Percentiles rank a stretch among this genome's conserved stretches.
phyloP scores from a whole-genome alignment of 495 filamentous ascomycete genomes.

The Darksidea phi region DNA sequence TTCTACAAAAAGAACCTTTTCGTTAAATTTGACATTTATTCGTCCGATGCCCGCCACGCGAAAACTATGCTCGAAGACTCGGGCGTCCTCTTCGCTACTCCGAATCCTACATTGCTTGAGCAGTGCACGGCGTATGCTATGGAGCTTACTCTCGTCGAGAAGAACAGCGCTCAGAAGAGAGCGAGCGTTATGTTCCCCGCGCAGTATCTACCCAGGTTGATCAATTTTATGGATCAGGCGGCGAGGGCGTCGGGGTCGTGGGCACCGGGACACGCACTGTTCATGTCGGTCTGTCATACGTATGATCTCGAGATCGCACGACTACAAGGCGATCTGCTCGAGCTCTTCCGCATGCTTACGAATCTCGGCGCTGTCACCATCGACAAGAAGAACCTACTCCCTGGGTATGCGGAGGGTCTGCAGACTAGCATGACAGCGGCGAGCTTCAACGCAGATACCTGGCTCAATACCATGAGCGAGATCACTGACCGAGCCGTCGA shows the following conservation, averaged over 20 bases:
- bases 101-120: background rate
- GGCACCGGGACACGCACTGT: constrained; percentile 7
- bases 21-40: constrained; percentile 11
- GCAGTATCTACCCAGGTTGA: constrained; percentile 24
- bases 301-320: constrained; percentile 9
- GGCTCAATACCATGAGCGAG: background rate
- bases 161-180: constrained; percentile 10
- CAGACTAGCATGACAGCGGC: background rate
- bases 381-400: background rate
- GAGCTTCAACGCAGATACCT: background rate
- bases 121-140: constrained; percentile 5
- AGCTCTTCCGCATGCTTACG: constrained; percentile 18
- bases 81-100: constrained; percentile 13
- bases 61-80: constrained; percentile 23
- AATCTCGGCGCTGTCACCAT: constrained; percentile 11
- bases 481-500: background rate
- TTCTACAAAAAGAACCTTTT: constrained; percentile 26
- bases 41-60: constrained; percentile 10
- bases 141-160: constrained; percentile 15
- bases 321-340: constrained; percentile 24
- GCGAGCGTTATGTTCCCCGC: constrained; percentile 24
- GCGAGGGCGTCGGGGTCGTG: background rate
- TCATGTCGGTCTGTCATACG: constrained; percentile 7
- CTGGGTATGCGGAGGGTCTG: constrained; percentile 11
- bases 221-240: constrained; percentile 17